Evolutionary conservation across 768 basidiomycete genomes (phyloP), one percentile per base, ranked within the genome.

Genomic region (Terana coerulea): DNA sequence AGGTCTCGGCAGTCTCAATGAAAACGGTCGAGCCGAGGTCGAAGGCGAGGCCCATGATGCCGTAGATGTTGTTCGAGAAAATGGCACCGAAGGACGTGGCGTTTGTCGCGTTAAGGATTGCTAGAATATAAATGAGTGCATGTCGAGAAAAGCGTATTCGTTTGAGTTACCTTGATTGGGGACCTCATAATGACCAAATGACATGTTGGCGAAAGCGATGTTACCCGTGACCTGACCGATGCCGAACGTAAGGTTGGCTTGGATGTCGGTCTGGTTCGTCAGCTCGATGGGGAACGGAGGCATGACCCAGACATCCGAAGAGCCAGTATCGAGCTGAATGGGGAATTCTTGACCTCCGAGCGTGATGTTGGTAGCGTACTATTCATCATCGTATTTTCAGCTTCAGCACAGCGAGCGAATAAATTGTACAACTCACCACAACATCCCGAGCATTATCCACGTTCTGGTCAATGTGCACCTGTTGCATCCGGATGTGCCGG

Each of bases 41-140:
- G 60, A 90, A 90, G 28, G 91, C 87, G n/a, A 91, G 75, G 22
- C 91, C 89, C 34, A 83, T 62, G 59, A 93, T 79, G 19, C 90
- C 90, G 57, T 69, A 64, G 17, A 86, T 82, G 24, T 80, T 84
- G 59, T 84, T 87, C 8, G 71, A 71, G 35, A 88, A 70, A 12
- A 85, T 81, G 10, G 86, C 83, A 64, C 88, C 88, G 44, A 79
- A 66, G 31, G 83, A 49, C 88, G 65, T 56, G 2, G 57, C 56
- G 7, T 49, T 21, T 5, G 50, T 51, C 12, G 49, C 56, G 8
- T 73, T 71, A 28, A 81, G 56, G 52, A 91, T 73, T 5, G 76
- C 69, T 58, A 82, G 73, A 19, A 83, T 83, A 62, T 26, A 30
- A 25, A 5, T 11, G 5, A 48, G n/a, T 42, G 4, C 4, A 11